These are phyloP conservation scores for Spergularia bocconei DNA, from an alignment of 148 eudicot species.

Conservation along the genomic window DNA sequence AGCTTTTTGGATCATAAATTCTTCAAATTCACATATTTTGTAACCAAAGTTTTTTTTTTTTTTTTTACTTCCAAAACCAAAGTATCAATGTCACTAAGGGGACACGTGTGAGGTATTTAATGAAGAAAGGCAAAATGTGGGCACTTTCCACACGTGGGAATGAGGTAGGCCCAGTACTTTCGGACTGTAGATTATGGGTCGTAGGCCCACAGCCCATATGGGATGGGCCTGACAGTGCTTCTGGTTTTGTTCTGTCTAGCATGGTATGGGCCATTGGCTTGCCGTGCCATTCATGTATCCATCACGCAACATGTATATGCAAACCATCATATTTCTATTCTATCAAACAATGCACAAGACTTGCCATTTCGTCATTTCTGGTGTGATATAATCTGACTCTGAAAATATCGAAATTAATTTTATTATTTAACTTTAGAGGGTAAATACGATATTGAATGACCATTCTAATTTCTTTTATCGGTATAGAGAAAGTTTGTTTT, in stretches of 20 bases:
- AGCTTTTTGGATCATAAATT: constrained; percentile 14
- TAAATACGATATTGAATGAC: too few species aligned
- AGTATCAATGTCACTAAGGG: constrained; percentile 7
- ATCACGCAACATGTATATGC: background rate
- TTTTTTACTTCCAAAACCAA: background rate
- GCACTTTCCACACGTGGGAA: constrained; percentile 43
- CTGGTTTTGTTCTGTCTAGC: background rate
- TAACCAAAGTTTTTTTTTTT: background rate
- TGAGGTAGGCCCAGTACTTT: constrained; percentile 14
- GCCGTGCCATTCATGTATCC: constrained; percentile 5
- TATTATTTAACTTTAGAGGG: too few species aligned
- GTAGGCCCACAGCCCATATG: constrained; percentile 32
- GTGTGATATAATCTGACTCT: too few species aligned
- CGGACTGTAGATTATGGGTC: constrained; percentile 17
- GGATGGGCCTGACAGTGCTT: constrained; percentile 21
- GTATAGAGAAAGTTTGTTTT: too few species aligned
- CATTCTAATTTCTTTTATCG: too few species aligned
- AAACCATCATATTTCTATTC: too few species aligned
- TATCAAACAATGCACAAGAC: too few species aligned
- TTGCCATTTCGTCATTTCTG: too few species aligned
- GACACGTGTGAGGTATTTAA: constrained; percentile 40
- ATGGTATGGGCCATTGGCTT: background rate
- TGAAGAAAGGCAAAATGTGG: constrained; percentile 35
- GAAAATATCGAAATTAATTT: too few species aligned
- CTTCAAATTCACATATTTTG: background rate